Evolutionary conservation across 2,329 filamentous ascomycete genomes (phyloP).

Genomic region (Zymoseptoria crescenta): DNA sequence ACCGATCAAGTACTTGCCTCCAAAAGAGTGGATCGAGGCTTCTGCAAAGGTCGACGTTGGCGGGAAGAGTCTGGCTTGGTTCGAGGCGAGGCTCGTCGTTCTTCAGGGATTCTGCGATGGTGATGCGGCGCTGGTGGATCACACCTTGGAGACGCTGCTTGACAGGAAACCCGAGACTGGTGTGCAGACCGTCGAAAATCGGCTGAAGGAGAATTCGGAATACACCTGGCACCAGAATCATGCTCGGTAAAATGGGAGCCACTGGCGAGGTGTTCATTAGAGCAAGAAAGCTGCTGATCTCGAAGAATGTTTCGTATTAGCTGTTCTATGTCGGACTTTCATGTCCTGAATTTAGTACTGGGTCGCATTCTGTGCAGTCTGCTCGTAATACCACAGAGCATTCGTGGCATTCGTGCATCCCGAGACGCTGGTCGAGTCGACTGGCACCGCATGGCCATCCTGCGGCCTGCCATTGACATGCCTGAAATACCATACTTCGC

Average conservation of each 20-base stretch:
- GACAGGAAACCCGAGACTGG: conserved; percentile 21
- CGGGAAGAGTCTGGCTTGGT: conserved; percentile 30
- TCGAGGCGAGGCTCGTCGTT: conserved; percentile 26
- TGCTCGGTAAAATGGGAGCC: conserved; percentile 5
- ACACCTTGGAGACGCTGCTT: conserved; percentile 18
- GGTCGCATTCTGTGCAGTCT: conserved; percentile 26
- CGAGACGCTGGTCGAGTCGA: conserved; percentile 43
- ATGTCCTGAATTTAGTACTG: not conserved
- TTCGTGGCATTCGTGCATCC: conserved; percentile 49
- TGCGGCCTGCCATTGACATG: conserved; percentile 53
- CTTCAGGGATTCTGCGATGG: conserved; percentile 19
- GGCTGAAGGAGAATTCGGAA: conserved; percentile 23
- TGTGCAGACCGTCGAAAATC: conserved; percentile 12
- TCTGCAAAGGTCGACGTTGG: conserved; percentile 18
- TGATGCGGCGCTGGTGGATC: conserved; percentile 16
- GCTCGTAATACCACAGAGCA: conserved; percentile 50
- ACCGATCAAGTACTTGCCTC: conserved; percentile 28
- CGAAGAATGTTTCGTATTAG: not conserved
- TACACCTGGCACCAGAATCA: conserved; percentile 43
- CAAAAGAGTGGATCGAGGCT: conserved; percentile 30
- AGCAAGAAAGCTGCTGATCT: not conserved
- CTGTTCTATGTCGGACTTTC: not conserved
- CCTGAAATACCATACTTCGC: conserved; percentile 61
- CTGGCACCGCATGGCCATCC: conserved; percentile 40
- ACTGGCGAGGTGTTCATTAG: not conserved